A percentile compares a stretch with the other conserved stretches of the same genome.
These are phyloP conservation scores for Paecilomyces formosus DNA, from an alignment of 2,329 filamentous ascomycete genomes.

Conservation along the genomic window DNA sequence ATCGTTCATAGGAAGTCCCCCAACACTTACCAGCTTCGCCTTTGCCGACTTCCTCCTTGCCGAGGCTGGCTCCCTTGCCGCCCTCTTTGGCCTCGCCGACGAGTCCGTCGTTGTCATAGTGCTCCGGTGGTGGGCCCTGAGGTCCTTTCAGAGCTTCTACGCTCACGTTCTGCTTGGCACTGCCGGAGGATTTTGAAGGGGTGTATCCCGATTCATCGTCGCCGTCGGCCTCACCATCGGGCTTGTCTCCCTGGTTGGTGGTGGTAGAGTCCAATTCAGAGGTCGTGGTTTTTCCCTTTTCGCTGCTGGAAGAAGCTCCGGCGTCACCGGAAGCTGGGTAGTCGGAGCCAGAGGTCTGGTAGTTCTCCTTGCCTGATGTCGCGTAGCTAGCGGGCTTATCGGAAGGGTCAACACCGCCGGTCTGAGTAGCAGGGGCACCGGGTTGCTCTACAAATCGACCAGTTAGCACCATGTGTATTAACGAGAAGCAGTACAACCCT, in stretches of 20 bases:
- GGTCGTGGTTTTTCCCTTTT: neutral
- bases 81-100: neutral
- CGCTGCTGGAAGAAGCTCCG: neutral
- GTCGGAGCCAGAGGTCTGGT: neutral
- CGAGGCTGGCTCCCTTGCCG: neutral
- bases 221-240: neutral
- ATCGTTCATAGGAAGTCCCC: neutral
- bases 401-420: neutral
- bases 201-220: neutral
- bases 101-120: neutral
- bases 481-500: neutral
- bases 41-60: neutral
- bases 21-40: neutral
- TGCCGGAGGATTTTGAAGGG: neutral
- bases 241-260: neutral
- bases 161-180: neutral
- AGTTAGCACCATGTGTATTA: neutral
- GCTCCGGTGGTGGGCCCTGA: neutral
- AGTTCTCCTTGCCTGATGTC: neutral
- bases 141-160: neutral
- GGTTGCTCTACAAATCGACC: neutral
- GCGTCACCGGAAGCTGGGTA: neutral
- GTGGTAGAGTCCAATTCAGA: neutral
- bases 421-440: conserved; percentile 28
- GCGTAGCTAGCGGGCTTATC: neutral